Evolutionary conservation across 164 flowering plant genomes (phyloP).

Genomic region (Piper betle): DNA sequence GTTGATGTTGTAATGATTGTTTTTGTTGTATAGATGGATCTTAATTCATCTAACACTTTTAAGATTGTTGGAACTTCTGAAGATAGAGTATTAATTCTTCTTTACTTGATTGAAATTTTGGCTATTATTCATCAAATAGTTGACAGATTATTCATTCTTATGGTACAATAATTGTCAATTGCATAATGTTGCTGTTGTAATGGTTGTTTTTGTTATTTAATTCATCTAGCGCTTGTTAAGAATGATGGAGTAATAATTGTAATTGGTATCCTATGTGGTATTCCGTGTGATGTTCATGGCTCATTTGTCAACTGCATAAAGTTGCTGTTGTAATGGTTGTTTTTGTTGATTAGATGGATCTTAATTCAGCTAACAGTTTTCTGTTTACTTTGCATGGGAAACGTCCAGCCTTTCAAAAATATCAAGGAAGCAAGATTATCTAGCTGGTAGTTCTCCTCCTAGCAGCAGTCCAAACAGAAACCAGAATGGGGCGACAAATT

Average conservation of each 20-base stretch:
- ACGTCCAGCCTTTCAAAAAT: constrained; percentile 46
- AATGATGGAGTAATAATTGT: no score
- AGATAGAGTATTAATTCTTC: background rate
- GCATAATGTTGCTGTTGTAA: no score
- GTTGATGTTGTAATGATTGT: no score
- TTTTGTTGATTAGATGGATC: background rate
- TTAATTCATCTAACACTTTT: no score
- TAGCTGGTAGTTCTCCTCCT: constrained; percentile 16
- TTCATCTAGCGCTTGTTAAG: no score
- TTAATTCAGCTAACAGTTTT: background rate
- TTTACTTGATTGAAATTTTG: background rate
- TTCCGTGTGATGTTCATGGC: no score
- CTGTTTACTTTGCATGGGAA: no score
- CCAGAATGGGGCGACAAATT: constrained; percentile 19
- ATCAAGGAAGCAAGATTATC: constrained; percentile 28
- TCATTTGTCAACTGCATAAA: no score
- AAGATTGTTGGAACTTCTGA: background rate
- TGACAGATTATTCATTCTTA: no score
- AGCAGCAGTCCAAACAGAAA: constrained; percentile 16
- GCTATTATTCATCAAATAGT: background rate
- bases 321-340: background rate
- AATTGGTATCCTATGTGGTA: no score
- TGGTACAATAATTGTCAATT: background rate
- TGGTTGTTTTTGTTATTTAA: no score
- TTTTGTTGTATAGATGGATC: no score